Evolutionary conservation across 2,329 filamentous ascomycete genomes (phyloP).

Genomic region (Pestalotiopsis sp.): DNA sequence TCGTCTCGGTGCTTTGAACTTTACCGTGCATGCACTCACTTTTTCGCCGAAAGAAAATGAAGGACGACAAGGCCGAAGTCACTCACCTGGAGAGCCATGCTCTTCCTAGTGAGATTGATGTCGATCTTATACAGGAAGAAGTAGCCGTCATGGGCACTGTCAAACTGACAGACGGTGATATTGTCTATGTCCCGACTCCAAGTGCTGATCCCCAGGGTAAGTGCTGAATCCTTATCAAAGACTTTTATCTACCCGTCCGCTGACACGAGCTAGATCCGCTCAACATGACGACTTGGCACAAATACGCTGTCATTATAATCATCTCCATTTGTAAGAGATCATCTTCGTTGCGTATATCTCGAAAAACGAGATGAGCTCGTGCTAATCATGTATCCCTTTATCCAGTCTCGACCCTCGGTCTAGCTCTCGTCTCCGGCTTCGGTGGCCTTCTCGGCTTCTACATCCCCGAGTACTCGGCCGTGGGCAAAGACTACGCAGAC

Average conservation of each 20-base stretch:
- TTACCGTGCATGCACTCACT: not conserved
- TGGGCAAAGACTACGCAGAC: slow-evolving; percentile 39
- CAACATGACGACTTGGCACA: slow-evolving; percentile 31
- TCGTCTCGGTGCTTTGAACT: not conserved
- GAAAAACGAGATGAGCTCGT: not conserved
- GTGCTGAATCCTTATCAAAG: not conserved
- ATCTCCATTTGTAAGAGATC: slow-evolving; percentile 25
- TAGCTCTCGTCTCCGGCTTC: slow-evolving; percentile 42
- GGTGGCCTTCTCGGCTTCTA: slow-evolving; percentile 44
- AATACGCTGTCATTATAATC: slow-evolving; percentile 28
- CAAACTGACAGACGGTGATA: slow-evolving; percentile 32
- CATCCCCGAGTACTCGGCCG: slow-evolving; percentile 39
- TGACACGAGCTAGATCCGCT: slow-evolving; percentile 28
- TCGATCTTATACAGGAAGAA: not conserved
- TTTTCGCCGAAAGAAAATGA: not conserved
- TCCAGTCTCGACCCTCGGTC: slow-evolving; percentile 40
- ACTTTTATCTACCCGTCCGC: not conserved
- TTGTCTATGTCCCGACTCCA: slow-evolving; percentile 37
- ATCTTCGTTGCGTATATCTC: not conserved
- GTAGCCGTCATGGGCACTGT: slow-evolving; percentile 21
- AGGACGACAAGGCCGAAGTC: not conserved
- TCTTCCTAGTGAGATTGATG: not conserved
- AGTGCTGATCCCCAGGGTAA: slow-evolving; percentile 34
- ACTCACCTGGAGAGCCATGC: not conserved
- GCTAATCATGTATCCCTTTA: slow-evolving; percentile 9